Base-by-base conservation (phyloP, 768 basidiomycete genomes). In the Pisolithus albus region DNA sequence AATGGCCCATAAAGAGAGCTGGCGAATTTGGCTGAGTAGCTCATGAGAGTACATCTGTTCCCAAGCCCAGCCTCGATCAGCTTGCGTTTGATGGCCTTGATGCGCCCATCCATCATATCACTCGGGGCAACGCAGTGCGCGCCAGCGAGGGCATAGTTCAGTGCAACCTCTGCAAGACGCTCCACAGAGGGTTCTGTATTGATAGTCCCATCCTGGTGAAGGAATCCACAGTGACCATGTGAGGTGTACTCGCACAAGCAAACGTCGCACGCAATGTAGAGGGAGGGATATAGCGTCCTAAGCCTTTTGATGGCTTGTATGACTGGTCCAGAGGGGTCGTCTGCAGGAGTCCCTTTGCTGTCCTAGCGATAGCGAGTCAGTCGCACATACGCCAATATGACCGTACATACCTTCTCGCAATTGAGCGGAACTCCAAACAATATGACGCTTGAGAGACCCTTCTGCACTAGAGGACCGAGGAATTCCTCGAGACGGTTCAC, bases 241-340 rank as follows among this genome's bases (percentile, higher is more conserved):
- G 91, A 89, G 8, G 96, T 97, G 75, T 99, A 98, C 72, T 98
- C 95, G 76, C 96, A 99, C n/a, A 99, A 82, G 66, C 96, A 99
- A 18, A 98, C 96, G 61, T 99, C 96, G 62, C 83, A 82, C 0
- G 93, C 89, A 62, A 99, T 85, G 72, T 93, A 92, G 21, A 99
- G 72, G 6, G 75, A 64, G 0, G 96, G 95, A 73, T 84, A 99
- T 54, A 89, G 77, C 1, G 70, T 50, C 5, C 86, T 81, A 34
- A 99, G 76, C 52, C 80, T 83, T 61, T 78, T 79, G 59, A 97
- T 87, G n/a, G 91, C 93, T 45, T 82, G 84, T 58, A 99, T 96
- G 61, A 98, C 96, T 34, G 96, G 96, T 0, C 95, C 94, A 0
- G 79, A 59, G 7, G 82, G 78, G 61, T 95, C 92, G 64, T 98